Base-by-base conservation (phyloP, 768 basidiomycete genomes). In the Chalciporus pseudorubinellus region DNA sequence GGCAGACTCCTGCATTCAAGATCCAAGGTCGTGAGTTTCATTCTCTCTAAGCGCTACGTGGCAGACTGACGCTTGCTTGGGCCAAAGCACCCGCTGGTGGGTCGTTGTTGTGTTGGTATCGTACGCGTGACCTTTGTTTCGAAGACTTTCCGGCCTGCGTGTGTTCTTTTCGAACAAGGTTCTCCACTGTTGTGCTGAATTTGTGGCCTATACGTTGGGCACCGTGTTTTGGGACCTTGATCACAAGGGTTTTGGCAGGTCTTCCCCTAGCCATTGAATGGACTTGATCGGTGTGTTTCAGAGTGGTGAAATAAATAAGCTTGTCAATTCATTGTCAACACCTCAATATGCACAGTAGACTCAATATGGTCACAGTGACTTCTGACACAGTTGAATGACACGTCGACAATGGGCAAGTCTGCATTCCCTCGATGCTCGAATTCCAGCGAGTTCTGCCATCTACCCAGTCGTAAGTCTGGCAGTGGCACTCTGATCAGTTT, bases 201-300 rank as follows among this genome's bases (percentile, higher is more conserved):
- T 86, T 84, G 51, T 78, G 74, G 2, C 84, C 84, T 50, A 89
- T 79, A 14, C 81, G 76, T 62, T 89, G 88, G 0, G 89, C 81
- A 65, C 87, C 85, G 57, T 89, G 87, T 50, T 85, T 75, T 18
- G 89, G 88, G 46, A 88, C 88, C 48, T 79, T 77, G 59, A 89
- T 65, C 63, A 79, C 82, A 45, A 89, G 29, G 10, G 29, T 69
- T 55, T 78, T 78, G 9, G 76, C 73, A 52, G 81, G 77, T 67
- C 79, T 81, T 54, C 76, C 76, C 48, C 66, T 64, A 39, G 62
- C 56, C 67, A 68, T 68, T 1, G 52, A 21, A 36, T 36, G n/a
- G 34, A 11, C 29, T 31, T 12, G 29, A 31, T 31, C 29, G 29
- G 14, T 36, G n/a, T 36, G 34, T 36, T 36, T 6, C 11, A 36